These are phyloP conservation scores for Cladorrhinum sp. DNA, from an alignment of 2,329 filamentous ascomycete species.

Conservation along the genomic window DNA sequence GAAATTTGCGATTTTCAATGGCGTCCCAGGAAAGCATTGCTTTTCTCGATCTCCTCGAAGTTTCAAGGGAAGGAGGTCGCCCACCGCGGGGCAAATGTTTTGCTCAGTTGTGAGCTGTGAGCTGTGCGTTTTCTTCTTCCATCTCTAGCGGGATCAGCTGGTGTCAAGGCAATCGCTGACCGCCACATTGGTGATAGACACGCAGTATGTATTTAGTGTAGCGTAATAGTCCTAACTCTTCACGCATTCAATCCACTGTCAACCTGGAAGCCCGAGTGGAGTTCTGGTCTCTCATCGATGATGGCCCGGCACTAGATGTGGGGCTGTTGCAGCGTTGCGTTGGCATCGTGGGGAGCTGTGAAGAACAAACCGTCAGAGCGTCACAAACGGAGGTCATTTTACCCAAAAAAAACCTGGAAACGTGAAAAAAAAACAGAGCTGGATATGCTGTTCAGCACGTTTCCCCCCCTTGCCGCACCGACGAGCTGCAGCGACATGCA, in stretches of 20 bases:
- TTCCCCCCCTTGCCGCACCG: not conserved
- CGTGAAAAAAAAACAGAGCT: not conserved
- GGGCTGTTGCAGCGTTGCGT: constrained; percentile 25
- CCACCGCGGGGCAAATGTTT: constrained; percentile 2
- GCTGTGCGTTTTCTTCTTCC: not conserved
- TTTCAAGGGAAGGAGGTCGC: not conserved
- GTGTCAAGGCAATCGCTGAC: not conserved
- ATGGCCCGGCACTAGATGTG: constrained; percentile 13
- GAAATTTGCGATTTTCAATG: constrained; percentile 6
- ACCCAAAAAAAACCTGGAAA: not conserved
- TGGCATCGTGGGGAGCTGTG: constrained; percentile 24
- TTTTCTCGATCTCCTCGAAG: constrained; percentile 3
- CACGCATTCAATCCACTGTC: constrained; percentile 6
- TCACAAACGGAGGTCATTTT: constrained; percentile 4
- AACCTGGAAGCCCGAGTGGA: constrained; percentile 13
- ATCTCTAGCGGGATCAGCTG: constrained; percentile 1
- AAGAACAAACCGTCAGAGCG: not conserved
- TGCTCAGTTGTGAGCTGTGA: not conserved
- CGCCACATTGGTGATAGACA: constrained; percentile 9
- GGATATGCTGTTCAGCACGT: constrained; percentile 7
- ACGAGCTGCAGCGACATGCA: not conserved
- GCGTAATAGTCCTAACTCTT: not conserved
- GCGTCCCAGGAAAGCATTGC: not conserved
- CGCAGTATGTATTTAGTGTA: not conserved
- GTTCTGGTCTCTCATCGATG: constrained; percentile 2